phyloP scores from a whole-genome alignment of 2,329 filamentous ascomycete genomes.

The Pseudogymnoascus sp. region DNA sequence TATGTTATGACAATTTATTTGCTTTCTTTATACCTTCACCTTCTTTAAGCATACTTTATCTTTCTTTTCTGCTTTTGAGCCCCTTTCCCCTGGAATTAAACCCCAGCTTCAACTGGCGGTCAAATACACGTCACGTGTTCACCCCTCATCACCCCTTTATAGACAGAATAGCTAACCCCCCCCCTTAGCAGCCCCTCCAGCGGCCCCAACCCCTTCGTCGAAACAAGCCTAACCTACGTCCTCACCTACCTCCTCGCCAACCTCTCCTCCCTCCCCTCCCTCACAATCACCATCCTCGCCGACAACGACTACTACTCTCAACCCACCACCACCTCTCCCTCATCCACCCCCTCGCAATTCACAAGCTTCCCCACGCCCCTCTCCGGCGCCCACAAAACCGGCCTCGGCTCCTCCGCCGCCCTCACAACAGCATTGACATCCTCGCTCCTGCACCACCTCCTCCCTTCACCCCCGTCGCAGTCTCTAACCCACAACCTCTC shows the following conservation, averaged over 20 bases:
- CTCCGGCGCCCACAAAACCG: slow-evolving; percentile 81
- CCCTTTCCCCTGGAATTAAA: not conserved
- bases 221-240: slow-evolving; percentile 80
- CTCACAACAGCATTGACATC: slow-evolving; percentile 82
- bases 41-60: no score
- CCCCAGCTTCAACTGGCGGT: no score
- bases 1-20: slow-evolving; percentile 41
- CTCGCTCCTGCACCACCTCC: slow-evolving; percentile 67
- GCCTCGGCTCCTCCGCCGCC: slow-evolving; percentile 87
- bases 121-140: no score
- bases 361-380: slow-evolving; percentile 70
- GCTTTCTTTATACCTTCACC: not conserved
- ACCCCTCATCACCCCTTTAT: not conserved
- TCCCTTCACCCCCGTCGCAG: slow-evolving; percentile 36
- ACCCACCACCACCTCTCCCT: slow-evolving; percentile 34
- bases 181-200: slow-evolving; percentile 38
- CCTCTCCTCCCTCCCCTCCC: slow-evolving; percentile 32
- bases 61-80: not conserved
- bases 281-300: slow-evolving; percentile 75
- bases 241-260: slow-evolving; percentile 64
- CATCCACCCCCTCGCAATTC: slow-evolving; percentile 48
- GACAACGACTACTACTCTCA: slow-evolving; percentile 97
- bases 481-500: slow-evolving; percentile 83
- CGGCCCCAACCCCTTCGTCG: slow-evolving; percentile 73
- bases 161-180: slow-evolving; percentile 14